Conservation (phyloP, 768 basidiomycete genomes). For the Leucocoprinus leucothites region DNA sequence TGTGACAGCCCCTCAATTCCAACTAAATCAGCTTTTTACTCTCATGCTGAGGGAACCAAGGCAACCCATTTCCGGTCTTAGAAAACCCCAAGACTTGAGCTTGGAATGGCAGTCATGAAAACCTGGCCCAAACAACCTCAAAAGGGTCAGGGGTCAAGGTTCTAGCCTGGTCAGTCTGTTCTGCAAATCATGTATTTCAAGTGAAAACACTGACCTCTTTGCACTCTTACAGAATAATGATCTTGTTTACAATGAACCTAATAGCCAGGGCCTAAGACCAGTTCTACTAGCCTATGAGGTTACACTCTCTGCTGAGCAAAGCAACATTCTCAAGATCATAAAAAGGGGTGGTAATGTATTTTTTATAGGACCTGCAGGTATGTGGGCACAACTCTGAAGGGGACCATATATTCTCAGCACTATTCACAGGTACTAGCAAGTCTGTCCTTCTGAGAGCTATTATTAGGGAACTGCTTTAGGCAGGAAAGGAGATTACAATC, state of each 20-base stretch:
- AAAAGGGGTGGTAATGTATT: conserved; percentile 59
- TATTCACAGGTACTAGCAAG: conserved; percentile 60
- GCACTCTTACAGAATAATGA: too few species aligned
- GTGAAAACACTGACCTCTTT: too few species aligned
- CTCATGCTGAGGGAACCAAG: not conserved
- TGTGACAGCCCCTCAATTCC: too few species aligned
- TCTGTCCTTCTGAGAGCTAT: conserved; percentile 66
- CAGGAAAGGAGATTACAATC: conserved; percentile 38
- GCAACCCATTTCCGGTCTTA: not conserved
- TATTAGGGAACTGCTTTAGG: conserved; percentile 38
- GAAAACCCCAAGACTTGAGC: too few species aligned
- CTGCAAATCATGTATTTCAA: too few species aligned
- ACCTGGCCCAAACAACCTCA: too few species aligned
- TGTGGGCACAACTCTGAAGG: not conserved
- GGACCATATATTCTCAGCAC: not conserved
- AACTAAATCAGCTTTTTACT: not conserved
- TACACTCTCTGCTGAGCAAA: conserved; percentile 38
- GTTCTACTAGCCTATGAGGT: conserved; percentile 6
- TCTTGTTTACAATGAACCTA: too few species aligned
- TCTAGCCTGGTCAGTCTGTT: too few species aligned
- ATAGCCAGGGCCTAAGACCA: too few species aligned
- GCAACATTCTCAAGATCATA: conserved; percentile 39
- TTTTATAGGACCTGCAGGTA: conserved; percentile 76
- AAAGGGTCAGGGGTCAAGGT: too few species aligned
- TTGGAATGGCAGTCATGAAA: too few species aligned